Evolutionary conservation across 2,329 filamentous ascomycete genomes (phyloP).

Genomic region (Zymoseptoria brevis): DNA sequence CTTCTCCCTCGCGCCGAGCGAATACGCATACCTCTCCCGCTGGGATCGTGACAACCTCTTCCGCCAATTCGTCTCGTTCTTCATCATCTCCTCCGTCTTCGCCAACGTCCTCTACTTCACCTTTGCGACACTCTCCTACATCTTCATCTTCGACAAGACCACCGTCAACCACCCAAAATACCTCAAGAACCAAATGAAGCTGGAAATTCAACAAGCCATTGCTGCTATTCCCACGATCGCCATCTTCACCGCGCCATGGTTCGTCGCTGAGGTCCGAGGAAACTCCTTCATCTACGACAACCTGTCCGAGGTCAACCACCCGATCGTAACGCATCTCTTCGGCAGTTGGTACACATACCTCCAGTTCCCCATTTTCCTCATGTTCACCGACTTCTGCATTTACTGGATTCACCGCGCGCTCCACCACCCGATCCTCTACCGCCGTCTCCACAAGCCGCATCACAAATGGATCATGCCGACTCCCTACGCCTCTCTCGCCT

Average conservation of each 20-base stretch:
- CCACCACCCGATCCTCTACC: slow-evolving; percentile 76
- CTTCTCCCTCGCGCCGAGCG: slow-evolving; percentile 60
- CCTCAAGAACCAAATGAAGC: slow-evolving; percentile 81
- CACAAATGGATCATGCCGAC: slow-evolving; percentile 99
- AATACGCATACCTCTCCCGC: slow-evolving; percentile 70
- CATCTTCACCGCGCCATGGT: slow-evolving; percentile 69
- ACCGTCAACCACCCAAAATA: slow-evolving; percentile 88
- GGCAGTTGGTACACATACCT: slow-evolving; percentile 52
- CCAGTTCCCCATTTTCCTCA: slow-evolving; percentile 81
- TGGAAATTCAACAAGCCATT: slow-evolving; percentile 78
- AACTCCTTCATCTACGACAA: slow-evolving; percentile 81
- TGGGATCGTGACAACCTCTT: slow-evolving; percentile 69
- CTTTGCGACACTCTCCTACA: slow-evolving; percentile 74
- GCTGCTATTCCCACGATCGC: slow-evolving; percentile 74
- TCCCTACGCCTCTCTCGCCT: slow-evolving; percentile 84
- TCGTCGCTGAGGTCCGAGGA: slow-evolving; percentile 75
- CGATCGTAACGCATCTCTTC: slow-evolving; percentile 24
- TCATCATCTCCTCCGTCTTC: slow-evolving; percentile 83
- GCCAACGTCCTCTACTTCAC: slow-evolving; percentile 77
- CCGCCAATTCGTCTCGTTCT: slow-evolving; percentile 68
- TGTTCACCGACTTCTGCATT: slow-evolving; percentile 83
- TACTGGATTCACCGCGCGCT: slow-evolving; percentile 86
- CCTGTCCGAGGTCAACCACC: slow-evolving; percentile 11
- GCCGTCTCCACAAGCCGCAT: slow-evolving; percentile 87
- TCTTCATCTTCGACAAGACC: slow-evolving; percentile 84